Evolutionary conservation across 148 eudicot genomes (phyloP).

Genomic region (Rhododendron ferrugineum): DNA sequence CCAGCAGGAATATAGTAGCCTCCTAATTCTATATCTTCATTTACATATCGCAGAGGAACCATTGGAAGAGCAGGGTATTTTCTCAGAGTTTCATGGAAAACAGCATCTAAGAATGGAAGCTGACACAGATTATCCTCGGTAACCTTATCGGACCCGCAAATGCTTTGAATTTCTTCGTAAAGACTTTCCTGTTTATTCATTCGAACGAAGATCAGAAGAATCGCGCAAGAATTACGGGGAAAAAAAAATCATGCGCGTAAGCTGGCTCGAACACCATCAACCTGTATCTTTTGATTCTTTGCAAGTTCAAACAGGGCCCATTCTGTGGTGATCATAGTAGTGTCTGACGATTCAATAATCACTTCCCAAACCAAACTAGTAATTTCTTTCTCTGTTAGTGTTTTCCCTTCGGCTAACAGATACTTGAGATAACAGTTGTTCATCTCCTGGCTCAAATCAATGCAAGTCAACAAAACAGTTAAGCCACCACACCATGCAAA

Average conservation of each 20-base stretch:
- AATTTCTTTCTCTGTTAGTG: constrained; percentile 51
- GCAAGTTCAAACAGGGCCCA: constrained; percentile 95
- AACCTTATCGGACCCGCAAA: constrained; percentile 55
- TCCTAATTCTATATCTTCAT: constrained; percentile 70
- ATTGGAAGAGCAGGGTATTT: constrained; percentile 69
- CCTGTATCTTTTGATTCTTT: constrained; percentile 65
- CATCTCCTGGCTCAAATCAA: constrained; percentile 32
- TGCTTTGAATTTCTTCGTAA: constrained; percentile 46
- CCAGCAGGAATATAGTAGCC: constrained; percentile 75
- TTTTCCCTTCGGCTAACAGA: constrained; percentile 53
- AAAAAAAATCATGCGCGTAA: background rate
- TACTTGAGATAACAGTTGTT: constrained; percentile 54
- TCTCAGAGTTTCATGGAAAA: constrained; percentile 87
- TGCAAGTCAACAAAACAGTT: background rate
- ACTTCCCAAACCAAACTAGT: constrained; percentile 83
- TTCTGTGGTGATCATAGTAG: constrained; percentile 65
- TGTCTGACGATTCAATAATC: constrained; percentile 75
- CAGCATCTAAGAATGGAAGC: constrained; percentile 63
- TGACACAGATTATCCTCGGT: constrained; percentile 63
- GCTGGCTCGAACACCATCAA: background rate
- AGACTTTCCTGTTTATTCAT: constrained; percentile 40
- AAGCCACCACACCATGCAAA: background rate
- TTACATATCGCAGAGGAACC: constrained; percentile 60
- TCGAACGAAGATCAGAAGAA: background rate
- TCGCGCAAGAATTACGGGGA: background rate